phyloP scores from a whole-genome alignment of 257 asterid genomes.

The Salvia miltiorrhiza region DNA sequence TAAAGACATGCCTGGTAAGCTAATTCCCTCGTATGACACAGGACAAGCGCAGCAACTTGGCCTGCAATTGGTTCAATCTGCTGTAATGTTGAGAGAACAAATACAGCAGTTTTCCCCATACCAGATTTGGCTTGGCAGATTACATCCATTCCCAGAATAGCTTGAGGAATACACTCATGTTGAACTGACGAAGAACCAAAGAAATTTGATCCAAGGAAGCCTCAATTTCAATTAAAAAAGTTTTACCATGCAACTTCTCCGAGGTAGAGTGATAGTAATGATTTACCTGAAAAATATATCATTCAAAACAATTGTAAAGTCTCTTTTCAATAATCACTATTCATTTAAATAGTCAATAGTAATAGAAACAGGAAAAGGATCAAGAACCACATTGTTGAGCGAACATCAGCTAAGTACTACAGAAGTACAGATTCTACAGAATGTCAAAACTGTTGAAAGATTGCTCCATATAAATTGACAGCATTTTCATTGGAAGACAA shows the following conservation, averaged over 20 bases:
- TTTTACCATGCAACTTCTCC: constrained; percentile 80
- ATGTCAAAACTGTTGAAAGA: background rate
- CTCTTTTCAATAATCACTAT: background rate
- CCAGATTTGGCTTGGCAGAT: constrained; percentile 98
- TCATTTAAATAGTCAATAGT: background rate
- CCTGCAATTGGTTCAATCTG: constrained; percentile 89
- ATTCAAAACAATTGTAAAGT: background rate
- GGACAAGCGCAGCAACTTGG: constrained; percentile 85
- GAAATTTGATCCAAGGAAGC: constrained; percentile 69
- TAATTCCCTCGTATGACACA: constrained; percentile 80
- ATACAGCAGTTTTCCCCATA: constrained; percentile 95
- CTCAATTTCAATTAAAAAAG: constrained; percentile 77
- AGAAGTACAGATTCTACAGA: background rate
- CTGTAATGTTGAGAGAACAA: constrained; percentile 85
- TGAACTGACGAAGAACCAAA: constrained; percentile 92
- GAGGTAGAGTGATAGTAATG: constrained; percentile 49
- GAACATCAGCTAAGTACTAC: background rate
- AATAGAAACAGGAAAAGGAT: background rate
- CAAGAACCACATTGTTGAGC: background rate
- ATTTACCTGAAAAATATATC: constrained; percentile 63
- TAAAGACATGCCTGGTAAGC: constrained; percentile 69
- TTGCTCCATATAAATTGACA: background rate
- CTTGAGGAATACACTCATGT: constrained; percentile 98
- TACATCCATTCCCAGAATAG: constrained; percentile 93
- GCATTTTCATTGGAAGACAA: background rate